A percentile compares a stretch with the other conserved stretches of the same genome.
These are phyloP conservation scores for Crucihimalaya himalaica DNA, from an alignment of 345 rosid species.

Conservation along the genomic window DNA sequence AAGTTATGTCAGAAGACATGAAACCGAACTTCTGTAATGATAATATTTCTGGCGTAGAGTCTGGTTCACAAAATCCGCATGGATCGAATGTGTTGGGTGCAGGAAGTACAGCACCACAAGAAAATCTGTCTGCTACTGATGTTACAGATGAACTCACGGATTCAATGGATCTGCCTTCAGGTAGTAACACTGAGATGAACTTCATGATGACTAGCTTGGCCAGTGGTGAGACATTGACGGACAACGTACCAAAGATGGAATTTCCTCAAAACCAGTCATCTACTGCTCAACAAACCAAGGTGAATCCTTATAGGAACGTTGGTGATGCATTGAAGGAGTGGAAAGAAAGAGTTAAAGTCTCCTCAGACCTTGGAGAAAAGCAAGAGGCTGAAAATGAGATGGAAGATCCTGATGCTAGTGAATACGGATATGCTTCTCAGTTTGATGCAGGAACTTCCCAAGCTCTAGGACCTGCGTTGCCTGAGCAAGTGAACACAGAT, in stretches of 20 bases:
- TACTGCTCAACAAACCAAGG: slow-evolving; percentile 49
- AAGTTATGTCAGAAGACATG: slow-evolving; percentile 45
- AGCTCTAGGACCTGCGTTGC: slow-evolving; percentile 83
- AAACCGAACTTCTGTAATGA: slow-evolving; percentile 42
- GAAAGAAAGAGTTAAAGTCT: slow-evolving; percentile 84
- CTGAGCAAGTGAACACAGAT: slow-evolving; percentile 72
- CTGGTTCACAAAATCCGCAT: slow-evolving; percentile 56
- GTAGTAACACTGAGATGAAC: slow-evolving; percentile 54
- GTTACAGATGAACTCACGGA: slow-evolving; percentile 51
- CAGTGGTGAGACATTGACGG: slow-evolving; percentile 53
- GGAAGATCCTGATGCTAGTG: slow-evolving; percentile 72
- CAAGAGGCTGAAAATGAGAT: slow-evolving; percentile 54
- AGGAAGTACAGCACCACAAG: slow-evolving; percentile 53
- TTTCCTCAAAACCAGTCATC: slow-evolving; percentile 51
- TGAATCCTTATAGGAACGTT: slow-evolving; percentile 75
- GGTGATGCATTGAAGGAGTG: slow-evolving; percentile 93
- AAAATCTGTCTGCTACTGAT: slow-evolving; percentile 47
- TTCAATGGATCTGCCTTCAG: slow-evolving; percentile 52
- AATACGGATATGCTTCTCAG: slow-evolving; percentile 76
- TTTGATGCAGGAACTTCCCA: slow-evolving; percentile 77
- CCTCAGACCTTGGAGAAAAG: slow-evolving; percentile 62
- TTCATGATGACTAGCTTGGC: slow-evolving; percentile 51
- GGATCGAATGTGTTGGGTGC: slow-evolving; percentile 48
- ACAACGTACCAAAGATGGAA: slow-evolving; percentile 47
- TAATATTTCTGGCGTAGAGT: slow-evolving; percentile 49